Conservation (phyloP, 345 rosid species). For the Citrus trifoliata region DNA sequence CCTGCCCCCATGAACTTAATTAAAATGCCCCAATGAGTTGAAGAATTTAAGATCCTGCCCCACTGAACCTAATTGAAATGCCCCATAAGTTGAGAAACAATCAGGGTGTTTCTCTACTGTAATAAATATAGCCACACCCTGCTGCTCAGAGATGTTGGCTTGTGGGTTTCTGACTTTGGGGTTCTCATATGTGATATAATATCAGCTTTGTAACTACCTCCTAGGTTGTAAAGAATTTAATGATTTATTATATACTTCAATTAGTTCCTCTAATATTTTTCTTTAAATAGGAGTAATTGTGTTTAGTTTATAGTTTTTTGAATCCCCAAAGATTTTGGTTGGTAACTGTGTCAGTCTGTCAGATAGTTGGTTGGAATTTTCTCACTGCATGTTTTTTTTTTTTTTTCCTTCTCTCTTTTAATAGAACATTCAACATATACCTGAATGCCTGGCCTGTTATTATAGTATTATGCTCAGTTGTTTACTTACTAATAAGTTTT, state of each 20-base stretch:
- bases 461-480: neutral
- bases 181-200: neutral
- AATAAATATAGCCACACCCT: neutral
- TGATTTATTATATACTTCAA: neutral
- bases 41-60: too few species aligned
- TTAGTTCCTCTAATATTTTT: neutral
- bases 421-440: neutral
- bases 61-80: too few species aligned
- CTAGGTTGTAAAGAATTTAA: neutral
- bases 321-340: neutral
- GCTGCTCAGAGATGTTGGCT: neutral
- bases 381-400: neutral
- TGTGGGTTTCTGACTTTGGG: neutral
- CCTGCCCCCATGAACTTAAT: too few species aligned
- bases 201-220: neutral
- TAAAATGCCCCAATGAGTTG: too few species aligned
- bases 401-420: neutral
- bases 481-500: neutral
- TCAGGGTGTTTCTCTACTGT: neutral
- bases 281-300: neutral
- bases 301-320: neutral
- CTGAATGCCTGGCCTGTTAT: neutral
- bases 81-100: too few species aligned
- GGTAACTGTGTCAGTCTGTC: neutral
- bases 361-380: slow-evolving; percentile 1